phyloP scores from a whole-genome alignment of 1,284 basidiomycete genomes.

The Violaceomyces palustris region DNA sequence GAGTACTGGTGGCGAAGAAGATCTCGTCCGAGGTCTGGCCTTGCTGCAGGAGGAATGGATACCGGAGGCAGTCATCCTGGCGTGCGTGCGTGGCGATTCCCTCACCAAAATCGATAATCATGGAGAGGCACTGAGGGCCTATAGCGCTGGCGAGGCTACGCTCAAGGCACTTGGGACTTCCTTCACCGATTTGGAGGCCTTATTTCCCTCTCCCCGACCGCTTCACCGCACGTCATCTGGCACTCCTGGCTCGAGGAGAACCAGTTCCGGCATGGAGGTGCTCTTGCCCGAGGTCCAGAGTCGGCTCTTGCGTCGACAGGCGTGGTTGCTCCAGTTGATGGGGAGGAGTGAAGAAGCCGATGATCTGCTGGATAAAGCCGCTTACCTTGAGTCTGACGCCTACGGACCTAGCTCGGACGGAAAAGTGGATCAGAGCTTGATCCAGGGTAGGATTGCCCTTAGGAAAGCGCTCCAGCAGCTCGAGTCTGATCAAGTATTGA shows the following conservation, averaged over 20 bases:
- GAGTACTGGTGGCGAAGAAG: constrained; percentile 20
- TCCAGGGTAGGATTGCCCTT: constrained; percentile 27
- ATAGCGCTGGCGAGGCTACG: constrained; percentile 21
- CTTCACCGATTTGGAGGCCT: constrained; percentile 15
- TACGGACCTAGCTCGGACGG: constrained; percentile 9
- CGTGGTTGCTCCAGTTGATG: constrained; percentile 30
- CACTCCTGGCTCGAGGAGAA: neutral
- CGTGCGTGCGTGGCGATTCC: constrained; percentile 32
- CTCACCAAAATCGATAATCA: constrained; percentile 19
- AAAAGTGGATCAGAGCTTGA: constrained; percentile 17
- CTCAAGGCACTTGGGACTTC: constrained; percentile 18
- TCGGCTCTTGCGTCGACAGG: constrained; percentile 31
- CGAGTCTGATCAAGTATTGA: constrained; percentile 34
- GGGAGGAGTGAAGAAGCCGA: constrained; percentile 14
- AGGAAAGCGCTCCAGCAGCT: constrained; percentile 25
- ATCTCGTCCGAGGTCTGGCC: constrained; percentile 22
- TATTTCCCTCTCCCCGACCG: constrained; percentile 10
- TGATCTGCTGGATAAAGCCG: constrained; percentile 20
- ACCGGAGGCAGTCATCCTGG: constrained; percentile 21
- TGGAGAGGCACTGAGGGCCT: constrained; percentile 22
- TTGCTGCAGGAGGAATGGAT: constrained; percentile 25
- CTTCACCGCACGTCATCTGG: constrained; percentile 8
- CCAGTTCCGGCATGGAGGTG: constrained; percentile 8
- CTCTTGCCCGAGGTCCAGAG: constrained; percentile 31
- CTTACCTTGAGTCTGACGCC: no score